A percentile compares a stretch with the other conserved stretches of the same genome.
Evolutionary conservation across 169 alveolate species (phyloP).

Genomic region (Eimeria maxima): DNA sequence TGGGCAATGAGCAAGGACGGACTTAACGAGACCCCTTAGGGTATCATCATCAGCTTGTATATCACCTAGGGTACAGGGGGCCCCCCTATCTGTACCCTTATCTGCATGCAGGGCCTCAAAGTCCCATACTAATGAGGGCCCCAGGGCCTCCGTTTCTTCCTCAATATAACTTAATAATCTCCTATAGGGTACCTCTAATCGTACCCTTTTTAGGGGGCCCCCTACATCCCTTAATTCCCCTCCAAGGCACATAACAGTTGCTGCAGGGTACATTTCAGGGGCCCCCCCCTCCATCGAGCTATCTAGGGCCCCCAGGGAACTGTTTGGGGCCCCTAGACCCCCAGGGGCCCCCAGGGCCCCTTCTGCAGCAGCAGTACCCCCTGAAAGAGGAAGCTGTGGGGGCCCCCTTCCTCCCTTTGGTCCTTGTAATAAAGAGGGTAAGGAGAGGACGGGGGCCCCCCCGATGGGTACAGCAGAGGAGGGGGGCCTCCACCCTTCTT

Average conservation of each 20-base stretch:
- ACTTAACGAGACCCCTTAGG: not conserved
- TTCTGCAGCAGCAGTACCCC: not conserved
- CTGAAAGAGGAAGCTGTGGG: no score
- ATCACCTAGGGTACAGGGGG: not conserved
- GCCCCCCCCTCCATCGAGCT: no score
- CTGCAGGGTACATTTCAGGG: not conserved
- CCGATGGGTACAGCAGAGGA: not conserved
- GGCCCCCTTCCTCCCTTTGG: no score
- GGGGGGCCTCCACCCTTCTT: slow-evolving; percentile 61
- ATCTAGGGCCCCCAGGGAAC: no score
- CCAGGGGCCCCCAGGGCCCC: not conserved
- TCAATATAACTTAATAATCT: not conserved
- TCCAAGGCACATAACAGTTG: not conserved
- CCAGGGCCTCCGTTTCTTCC: not conserved
- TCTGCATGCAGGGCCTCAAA: not conserved
- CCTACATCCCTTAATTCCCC: not conserved
- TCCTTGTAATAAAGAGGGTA: no score
- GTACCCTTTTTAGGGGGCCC: not conserved
- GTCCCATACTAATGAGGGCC: not conserved
- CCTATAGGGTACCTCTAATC: not conserved
- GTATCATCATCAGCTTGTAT: not conserved
- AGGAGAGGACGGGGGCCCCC: slow-evolving; percentile 12
- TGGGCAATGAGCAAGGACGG: not conserved
- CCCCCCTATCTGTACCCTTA: not conserved
- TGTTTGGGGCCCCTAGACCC: no score